These are phyloP conservation scores for Pilasporangium apinafurcum DNA, from an alignment of 352 stramenopile genomes.

Conservation along the genomic window DNA sequence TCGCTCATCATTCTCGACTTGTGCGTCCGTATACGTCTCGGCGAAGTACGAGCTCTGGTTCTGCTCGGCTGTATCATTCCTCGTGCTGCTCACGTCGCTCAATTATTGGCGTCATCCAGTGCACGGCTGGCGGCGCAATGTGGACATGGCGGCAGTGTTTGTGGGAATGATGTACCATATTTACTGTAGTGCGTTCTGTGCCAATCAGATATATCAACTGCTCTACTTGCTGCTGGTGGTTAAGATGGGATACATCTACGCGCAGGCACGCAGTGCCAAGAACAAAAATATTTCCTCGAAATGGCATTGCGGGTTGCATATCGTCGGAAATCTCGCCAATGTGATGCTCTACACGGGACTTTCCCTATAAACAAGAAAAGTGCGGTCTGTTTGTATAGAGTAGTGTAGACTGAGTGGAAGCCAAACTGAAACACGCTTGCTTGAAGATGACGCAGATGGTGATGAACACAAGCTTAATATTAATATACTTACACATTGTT, in stretches of 20 bases:
- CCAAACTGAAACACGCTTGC: too few species aligned
- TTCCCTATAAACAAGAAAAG: constrained; percentile 18
- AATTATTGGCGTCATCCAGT: constrained; percentile 82
- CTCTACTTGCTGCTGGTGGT: constrained; percentile 57
- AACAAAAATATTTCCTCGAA: constrained; percentile 67
- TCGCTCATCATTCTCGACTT: constrained; percentile 67
- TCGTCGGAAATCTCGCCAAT: constrained; percentile 73
- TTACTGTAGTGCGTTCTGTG: constrained; percentile 52
- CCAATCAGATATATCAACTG: constrained; percentile 43
- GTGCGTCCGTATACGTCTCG: constrained; percentile 49
- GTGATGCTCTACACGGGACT: constrained; percentile 70
- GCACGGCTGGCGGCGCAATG: constrained; percentile 60
- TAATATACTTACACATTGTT: not conserved
- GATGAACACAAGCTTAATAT: too few species aligned
- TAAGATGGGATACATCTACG: constrained; percentile 73
- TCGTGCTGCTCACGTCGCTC: constrained; percentile 78
- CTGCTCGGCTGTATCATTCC: constrained; percentile 48
- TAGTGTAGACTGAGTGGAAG: too few species aligned
- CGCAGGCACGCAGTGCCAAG: constrained; percentile 40
- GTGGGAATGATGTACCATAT: constrained; percentile 52
- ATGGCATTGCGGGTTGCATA: constrained; percentile 75
- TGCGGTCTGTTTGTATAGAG: not conserved
- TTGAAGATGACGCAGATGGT: too few species aligned
- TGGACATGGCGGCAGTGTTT: constrained; percentile 66
- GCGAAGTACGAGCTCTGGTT: constrained; percentile 50